phyloP scores from a whole-genome alignment of 176 grass and related monocot species.

The Oryza glaberrima region DNA sequence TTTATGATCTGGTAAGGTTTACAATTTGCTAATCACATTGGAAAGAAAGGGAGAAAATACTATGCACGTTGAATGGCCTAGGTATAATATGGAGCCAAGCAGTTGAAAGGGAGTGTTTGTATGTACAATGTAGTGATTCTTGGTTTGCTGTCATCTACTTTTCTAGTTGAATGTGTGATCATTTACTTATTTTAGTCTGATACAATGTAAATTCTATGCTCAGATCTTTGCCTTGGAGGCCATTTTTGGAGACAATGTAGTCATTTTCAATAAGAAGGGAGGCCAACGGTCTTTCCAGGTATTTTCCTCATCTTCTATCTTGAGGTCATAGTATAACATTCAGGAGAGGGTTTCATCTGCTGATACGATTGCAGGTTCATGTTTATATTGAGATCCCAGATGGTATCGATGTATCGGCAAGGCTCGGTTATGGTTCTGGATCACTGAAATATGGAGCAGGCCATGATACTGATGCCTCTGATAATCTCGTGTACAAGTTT shows the following conservation, averaged over 20 bases:
- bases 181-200: slow-evolving; percentile 25
- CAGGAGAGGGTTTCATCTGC: slow-evolving; percentile 30
- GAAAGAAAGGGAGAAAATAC: background rate
- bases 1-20: background rate
- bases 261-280: slow-evolving; percentile 55
- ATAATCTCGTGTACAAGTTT: slow-evolving; percentile 64
- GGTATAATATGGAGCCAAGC: background rate
- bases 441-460: slow-evolving; percentile 46
- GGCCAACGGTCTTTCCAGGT: slow-evolving; percentile 77
- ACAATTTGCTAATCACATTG: background rate
- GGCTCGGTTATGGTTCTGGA: slow-evolving; percentile 47
- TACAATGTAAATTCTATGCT: slow-evolving; percentile 32
- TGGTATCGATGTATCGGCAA: slow-evolving; percentile 49
- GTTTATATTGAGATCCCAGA: slow-evolving; percentile 54
- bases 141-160: background rate
- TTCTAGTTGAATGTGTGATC: background rate
- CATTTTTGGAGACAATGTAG: slow-evolving; percentile 77
- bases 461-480: slow-evolving; percentile 35
- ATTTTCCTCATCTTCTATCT: slow-evolving; percentile 22
- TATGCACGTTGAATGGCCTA: background rate
- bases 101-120: background rate
- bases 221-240: slow-evolving; percentile 80
- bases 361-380: slow-evolving; percentile 47
- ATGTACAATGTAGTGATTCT: background rate
- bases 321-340: background rate